These are phyloP conservation scores for Fusarium tuaranense DNA, from an alignment of 2,329 filamentous ascomycete genomes.

Conservation along the genomic window DNA sequence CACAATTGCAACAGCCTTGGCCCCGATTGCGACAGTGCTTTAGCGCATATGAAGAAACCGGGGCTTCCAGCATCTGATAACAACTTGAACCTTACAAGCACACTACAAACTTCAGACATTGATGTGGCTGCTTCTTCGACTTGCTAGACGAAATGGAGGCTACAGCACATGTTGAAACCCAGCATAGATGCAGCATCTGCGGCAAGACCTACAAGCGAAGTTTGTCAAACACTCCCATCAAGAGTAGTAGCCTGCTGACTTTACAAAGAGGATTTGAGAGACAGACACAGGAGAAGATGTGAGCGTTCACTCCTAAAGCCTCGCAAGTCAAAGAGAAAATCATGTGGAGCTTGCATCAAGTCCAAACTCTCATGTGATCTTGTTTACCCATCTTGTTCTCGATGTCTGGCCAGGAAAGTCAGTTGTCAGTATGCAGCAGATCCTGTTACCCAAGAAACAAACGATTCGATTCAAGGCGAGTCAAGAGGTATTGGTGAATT, in stretches of 20 bases:
- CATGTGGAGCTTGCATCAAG: neutral
- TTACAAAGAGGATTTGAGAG: neutral
- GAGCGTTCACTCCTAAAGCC: neutral
- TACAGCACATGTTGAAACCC: neutral
- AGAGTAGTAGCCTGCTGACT: neutral
- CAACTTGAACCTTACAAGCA: neutral
- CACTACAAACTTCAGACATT: neutral
- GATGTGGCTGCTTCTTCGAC: neutral
- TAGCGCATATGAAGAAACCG: neutral
- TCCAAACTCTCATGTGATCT: neutral
- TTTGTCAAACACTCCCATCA: neutral
- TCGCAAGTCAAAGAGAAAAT: neutral
- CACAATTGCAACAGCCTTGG: neutral
- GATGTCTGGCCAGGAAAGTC: neutral
- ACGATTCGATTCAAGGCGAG: neutral
- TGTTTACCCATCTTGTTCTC: neutral
- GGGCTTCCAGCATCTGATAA: neutral
- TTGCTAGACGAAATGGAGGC: neutral
- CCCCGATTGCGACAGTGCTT: neutral
- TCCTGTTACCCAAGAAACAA: accelerated
- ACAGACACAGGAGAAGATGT: neutral
- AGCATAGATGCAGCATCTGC: neutral
- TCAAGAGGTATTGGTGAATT: neutral
- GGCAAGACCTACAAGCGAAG: neutral
- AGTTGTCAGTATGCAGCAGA: neutral